These are phyloP conservation scores for Amanita exitialis DNA, from an alignment of 768 basidiomycete genomes.

Conservation along the genomic window DNA sequence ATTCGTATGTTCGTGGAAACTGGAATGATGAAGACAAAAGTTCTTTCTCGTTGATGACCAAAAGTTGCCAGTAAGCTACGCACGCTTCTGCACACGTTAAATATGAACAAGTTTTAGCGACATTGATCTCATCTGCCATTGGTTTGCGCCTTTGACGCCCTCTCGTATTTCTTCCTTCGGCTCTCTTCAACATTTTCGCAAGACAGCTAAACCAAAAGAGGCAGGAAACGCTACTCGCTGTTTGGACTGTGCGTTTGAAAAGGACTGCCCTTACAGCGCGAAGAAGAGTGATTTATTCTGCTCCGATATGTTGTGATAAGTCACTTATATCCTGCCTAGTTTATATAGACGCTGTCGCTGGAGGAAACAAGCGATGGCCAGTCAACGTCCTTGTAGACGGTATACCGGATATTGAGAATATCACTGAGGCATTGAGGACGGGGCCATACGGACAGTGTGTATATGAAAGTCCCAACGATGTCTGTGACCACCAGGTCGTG, in stretches of 20 bases:
- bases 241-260: conserved; percentile 63
- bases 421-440: conserved; percentile 57
- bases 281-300: conserved; percentile 52
- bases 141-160: conserved; percentile 58
- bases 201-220: conserved; percentile 53
- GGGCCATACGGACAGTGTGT: conserved; percentile 79
- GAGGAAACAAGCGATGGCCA: conserved; percentile 55
- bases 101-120: conserved; percentile 39
- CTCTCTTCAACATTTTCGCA: conserved; percentile 74
- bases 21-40: conserved; percentile 64
- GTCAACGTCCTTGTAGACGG: conserved; percentile 63
- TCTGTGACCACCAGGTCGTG: conserved; percentile 88
- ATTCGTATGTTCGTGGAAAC: conserved; percentile 79
- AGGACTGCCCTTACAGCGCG: conserved; percentile 76
- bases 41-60: conserved; percentile 81
- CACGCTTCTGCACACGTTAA: background rate
- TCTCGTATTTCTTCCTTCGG: conserved; percentile 78
- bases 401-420: conserved; percentile 78
- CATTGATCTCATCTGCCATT: conserved; percentile 75
- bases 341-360: conserved; percentile 67
- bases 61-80: conserved; percentile 76
- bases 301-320: background rate
- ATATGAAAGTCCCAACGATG: conserved; percentile 78
- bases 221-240: conserved; percentile 68
- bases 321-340: conserved; percentile 32